These are phyloP conservation scores for Hypoxylon rubiginosum DNA, from an alignment of 2,329 filamentous ascomycete genomes.

Conservation along the genomic window DNA sequence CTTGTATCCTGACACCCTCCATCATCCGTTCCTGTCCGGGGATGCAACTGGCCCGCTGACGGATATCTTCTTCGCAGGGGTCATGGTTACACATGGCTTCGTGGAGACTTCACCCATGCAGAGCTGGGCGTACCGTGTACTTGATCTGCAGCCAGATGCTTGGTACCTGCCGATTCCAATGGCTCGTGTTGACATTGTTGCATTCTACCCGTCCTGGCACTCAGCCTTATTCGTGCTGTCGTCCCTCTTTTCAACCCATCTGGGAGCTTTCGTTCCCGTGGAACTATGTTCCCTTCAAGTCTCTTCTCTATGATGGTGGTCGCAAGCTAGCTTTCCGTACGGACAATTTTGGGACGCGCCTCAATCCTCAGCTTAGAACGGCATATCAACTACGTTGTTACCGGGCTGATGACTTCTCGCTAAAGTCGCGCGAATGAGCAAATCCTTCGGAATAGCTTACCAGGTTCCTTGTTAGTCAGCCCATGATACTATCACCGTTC, in stretches of 20 bases:
- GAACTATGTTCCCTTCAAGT: slow-evolving; percentile 24
- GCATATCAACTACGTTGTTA: slow-evolving; percentile 16
- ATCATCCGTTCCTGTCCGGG: slow-evolving; percentile 40
- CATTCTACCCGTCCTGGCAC: slow-evolving; percentile 21
- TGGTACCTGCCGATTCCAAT: slow-evolving; percentile 39
- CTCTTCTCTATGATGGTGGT: slow-evolving; percentile 25
- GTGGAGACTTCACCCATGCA: slow-evolving; percentile 42
- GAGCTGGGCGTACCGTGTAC: slow-evolving; percentile 41
- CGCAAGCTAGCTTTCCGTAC: slow-evolving; percentile 26
- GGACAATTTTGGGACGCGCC: slow-evolving; percentile 17
- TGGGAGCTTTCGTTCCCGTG: slow-evolving; percentile 29
- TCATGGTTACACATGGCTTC: slow-evolving; percentile 43
- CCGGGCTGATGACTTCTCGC: slow-evolving; percentile 24
- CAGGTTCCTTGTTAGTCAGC: slow-evolving; percentile 20
- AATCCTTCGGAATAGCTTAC: slow-evolving; percentile 29
- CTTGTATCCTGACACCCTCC: slow-evolving; percentile 36
- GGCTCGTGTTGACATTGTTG: slow-evolving; percentile 40
- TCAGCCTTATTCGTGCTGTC: slow-evolving; percentile 43
- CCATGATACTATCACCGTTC: slow-evolving; percentile 12
- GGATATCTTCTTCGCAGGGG: slow-evolving; percentile 44
- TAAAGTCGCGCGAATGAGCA: slow-evolving; percentile 21
- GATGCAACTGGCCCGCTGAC: slow-evolving; percentile 38
- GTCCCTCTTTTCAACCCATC: slow-evolving; percentile 31
- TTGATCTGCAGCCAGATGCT: slow-evolving; percentile 34
- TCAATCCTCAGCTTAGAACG: slow-evolving; percentile 22